These are phyloP conservation scores for Flaveria ramosissima DNA, from an alignment of 129 eudicot species.

Conservation along the genomic window DNA sequence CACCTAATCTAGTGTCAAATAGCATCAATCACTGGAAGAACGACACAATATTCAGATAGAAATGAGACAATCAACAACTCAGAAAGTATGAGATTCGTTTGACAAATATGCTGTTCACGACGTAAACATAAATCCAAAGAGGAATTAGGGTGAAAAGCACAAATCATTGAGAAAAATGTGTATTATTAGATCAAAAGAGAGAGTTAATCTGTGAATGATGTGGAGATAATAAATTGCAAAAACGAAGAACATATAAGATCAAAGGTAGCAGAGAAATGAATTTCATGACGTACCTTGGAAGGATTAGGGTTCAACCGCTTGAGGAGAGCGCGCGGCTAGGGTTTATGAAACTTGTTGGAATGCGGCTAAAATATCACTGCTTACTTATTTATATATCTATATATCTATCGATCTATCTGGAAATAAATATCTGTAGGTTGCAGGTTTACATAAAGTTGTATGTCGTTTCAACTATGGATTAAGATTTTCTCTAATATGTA, in stretches of 20 bases:
- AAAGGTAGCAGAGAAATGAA: background rate
- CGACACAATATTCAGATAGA: background rate
- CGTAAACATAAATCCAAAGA: background rate
- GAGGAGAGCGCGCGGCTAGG: slow-evolving; percentile 41
- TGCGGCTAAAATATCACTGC: background rate
- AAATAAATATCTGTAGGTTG: too few relatives aligned
- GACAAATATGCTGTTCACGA: too few relatives aligned
- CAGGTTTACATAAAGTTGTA: too few relatives aligned
- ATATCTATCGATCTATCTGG: background rate
- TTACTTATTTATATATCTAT: background rate
- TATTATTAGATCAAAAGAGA: background rate
- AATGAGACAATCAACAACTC: background rate
- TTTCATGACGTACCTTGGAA: slow-evolving; percentile 1
- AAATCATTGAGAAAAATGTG: background rate
- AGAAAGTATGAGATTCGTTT: background rate
- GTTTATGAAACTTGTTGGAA: slow-evolving; percentile 35
- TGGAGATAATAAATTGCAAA: background rate
- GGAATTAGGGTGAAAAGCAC: background rate
- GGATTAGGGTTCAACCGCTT: slow-evolving; percentile 27
- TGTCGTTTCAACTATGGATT: background rate
- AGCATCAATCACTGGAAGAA: background rate
- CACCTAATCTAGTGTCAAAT: background rate
- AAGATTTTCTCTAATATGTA: too few relatives aligned
- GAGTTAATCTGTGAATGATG: background rate
- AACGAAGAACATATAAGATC: background rate